Evolutionary conservation across 2,329 filamentous ascomycete genomes (phyloP).

Genomic region (Ceratocystis cubensis): DNA sequence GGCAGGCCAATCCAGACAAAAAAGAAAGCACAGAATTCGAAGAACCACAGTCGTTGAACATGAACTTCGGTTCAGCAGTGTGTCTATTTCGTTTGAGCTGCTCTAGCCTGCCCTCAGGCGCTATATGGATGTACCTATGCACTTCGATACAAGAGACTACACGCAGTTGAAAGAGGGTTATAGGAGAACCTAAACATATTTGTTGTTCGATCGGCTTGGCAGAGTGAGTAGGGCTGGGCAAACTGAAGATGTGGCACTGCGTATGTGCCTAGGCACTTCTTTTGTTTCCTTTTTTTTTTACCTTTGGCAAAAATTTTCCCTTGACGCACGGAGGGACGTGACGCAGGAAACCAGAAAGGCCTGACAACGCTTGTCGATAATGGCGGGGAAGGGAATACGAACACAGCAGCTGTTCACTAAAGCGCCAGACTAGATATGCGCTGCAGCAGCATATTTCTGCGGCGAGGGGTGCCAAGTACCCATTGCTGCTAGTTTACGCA

Average conservation of each 20-base stretch:
- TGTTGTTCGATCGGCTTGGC: background rate
- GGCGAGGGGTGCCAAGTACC: background rate
- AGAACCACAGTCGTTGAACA: background rate
- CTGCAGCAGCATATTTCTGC: background rate
- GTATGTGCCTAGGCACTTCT: background rate
- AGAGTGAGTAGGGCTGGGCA: background rate
- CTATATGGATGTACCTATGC: background rate
- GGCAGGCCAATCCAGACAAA: background rate
- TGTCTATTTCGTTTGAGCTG: background rate
- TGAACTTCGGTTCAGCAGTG: background rate
- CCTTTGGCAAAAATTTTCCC: slow-evolving; percentile 1
- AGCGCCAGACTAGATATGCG: background rate
- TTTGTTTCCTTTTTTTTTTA: background rate
- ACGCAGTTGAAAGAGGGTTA: background rate
- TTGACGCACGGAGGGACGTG: background rate
- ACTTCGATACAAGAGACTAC: background rate
- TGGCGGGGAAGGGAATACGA: background rate
- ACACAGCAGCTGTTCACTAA: background rate
- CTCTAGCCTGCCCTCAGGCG: background rate
- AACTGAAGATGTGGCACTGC: background rate
- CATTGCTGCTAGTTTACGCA: slow-evolving; percentile 1
- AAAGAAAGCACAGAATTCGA: background rate
- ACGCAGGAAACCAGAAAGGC: background rate
- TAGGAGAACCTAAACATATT: background rate
- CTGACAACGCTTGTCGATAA: slow-evolving; percentile 6